A percentile compares a stretch with the other conserved stretches of the same genome.
phyloP scores from a whole-genome alignment of 768 basidiomycete species.

The Tremella yokohamensis region DNA sequence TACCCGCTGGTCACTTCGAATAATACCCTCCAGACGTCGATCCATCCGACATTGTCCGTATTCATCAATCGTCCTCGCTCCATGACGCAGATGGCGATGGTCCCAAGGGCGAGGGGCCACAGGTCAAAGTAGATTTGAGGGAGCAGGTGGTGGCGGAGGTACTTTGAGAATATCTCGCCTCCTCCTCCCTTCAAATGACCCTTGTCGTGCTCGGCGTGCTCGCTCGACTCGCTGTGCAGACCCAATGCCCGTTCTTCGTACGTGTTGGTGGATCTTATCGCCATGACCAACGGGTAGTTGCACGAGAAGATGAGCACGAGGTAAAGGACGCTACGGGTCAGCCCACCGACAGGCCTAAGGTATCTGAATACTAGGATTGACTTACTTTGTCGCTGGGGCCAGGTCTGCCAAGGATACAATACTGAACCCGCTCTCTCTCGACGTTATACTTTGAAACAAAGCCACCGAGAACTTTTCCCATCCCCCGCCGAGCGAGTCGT shows the following conservation, averaged over 20 bases:
- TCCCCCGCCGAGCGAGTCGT: conserved; percentile 1
- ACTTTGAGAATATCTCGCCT: conserved; percentile 17
- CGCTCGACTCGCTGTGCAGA: conserved; percentile 1
- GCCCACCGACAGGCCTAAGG: neutral
- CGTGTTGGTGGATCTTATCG: conserved; percentile 21
- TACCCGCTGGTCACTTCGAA: conserved; percentile 27
- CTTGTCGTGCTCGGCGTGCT: conserved; percentile 1
- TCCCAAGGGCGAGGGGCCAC: conserved; percentile 21
- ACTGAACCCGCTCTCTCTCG: conserved; percentile 17
- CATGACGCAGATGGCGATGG: conserved; percentile 15
- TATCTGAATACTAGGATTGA: neutral
- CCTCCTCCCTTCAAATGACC: neutral
- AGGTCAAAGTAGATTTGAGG: conserved; percentile 28
- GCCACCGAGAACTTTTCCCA: conserved; percentile 21
- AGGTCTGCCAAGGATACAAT: conserved; percentile 14
- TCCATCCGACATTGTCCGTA: conserved; percentile 16
- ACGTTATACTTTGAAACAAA: conserved; percentile 14
- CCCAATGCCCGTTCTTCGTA: conserved; percentile 23
- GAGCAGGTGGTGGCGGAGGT: conserved; percentile 22
- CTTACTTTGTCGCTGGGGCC: conserved; percentile 20
- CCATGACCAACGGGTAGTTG: conserved; percentile 14
- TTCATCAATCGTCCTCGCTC: conserved; percentile 12
- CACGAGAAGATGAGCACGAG: conserved; percentile 13
- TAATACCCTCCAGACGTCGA: conserved; percentile 19
- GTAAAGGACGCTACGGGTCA: conserved; percentile 10